phyloP scores from a whole-genome alignment of 805 yeast species.

The Sugiyamaella boreocaroliniensis region DNA sequence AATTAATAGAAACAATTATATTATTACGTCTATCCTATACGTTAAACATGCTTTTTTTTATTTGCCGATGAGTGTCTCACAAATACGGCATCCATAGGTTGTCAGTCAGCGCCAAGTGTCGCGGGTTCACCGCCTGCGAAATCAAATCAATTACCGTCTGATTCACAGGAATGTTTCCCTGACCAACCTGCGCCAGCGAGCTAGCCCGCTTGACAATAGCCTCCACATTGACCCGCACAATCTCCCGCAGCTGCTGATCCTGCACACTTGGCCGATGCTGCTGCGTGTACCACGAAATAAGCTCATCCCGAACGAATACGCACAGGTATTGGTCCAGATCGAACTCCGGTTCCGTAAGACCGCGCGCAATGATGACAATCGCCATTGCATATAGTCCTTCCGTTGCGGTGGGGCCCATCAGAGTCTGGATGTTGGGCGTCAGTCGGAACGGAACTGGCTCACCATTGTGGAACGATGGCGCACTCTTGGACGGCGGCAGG shows the following conservation, averaged over 20 bases:
- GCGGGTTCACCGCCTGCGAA: conserved; percentile 91
- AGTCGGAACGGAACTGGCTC: conserved; percentile 95
- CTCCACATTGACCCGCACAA: conserved; percentile 84
- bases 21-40: background rate
- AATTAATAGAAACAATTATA: no score
- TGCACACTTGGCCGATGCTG: conserved; percentile 73
- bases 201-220: conserved; percentile 70
- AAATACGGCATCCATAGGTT: conserved; percentile 94
- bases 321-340: conserved; percentile 87
- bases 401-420: conserved; percentile 88
- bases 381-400: conserved; percentile 89
- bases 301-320: conserved; percentile 93
- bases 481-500: conserved; percentile 41
- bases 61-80: conserved; percentile 31
- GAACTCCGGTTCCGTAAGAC: conserved; percentile 84
- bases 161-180: conserved; percentile 63
- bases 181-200: conserved; percentile 62
- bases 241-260: conserved; percentile 76
- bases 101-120: conserved; percentile 86
- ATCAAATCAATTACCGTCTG: conserved; percentile 86
- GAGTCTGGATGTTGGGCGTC: conserved; percentile 89
- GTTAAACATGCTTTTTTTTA: background rate
- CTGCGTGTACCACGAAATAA: conserved; percentile 88
- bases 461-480: conserved; percentile 82
- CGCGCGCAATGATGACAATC: conserved; percentile 76